phyloP scores from a whole-genome alignment of 2,329 filamentous ascomycete genomes.

The Zymoseptoria crescenta region DNA sequence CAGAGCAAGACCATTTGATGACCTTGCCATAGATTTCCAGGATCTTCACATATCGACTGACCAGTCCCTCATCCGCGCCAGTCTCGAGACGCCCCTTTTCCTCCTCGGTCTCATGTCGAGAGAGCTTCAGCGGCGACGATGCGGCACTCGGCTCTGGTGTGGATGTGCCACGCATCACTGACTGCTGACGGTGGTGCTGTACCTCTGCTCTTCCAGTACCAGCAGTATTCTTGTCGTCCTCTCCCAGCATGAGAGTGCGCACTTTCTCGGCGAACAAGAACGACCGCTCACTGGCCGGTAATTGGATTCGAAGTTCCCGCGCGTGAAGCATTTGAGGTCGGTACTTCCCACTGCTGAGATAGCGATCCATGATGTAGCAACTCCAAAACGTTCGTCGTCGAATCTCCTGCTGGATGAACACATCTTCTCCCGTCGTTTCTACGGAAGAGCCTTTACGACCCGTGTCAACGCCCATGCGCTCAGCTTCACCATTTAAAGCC shows the following conservation, averaged over 20 bases:
- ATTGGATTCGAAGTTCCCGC: constrained; percentile 55
- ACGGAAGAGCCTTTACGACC: constrained; percentile 22
- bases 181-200: constrained; percentile 42
- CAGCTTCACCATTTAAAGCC: constrained; percentile 31
- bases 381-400: constrained; percentile 65
- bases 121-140: constrained; percentile 12
- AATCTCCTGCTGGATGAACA: constrained; percentile 55
- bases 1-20: constrained; percentile 52
- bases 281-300: constrained; percentile 59
- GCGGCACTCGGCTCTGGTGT: constrained; percentile 15
- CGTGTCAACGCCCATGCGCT: constrained; percentile 30
- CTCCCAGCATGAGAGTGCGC: constrained; percentile 42
- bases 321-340: constrained; percentile 52
- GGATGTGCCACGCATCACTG: constrained; percentile 22
- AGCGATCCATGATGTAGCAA: constrained; percentile 63
- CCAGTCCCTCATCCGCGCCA: constrained; percentile 41
- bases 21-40: constrained; percentile 49
- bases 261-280: constrained; percentile 57
- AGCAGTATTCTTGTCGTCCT: constrained; percentile 33
- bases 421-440: constrained; percentile 25
- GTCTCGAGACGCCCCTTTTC: constrained; percentile 46
- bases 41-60: constrained; percentile 46
- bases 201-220: constrained; percentile 32
- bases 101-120: constrained; percentile 23
- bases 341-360: constrained; percentile 57